These are phyloP conservation scores for Pontederia paniculata DNA, from an alignment of 176 grass and related monocot species.

Conservation along the genomic window DNA sequence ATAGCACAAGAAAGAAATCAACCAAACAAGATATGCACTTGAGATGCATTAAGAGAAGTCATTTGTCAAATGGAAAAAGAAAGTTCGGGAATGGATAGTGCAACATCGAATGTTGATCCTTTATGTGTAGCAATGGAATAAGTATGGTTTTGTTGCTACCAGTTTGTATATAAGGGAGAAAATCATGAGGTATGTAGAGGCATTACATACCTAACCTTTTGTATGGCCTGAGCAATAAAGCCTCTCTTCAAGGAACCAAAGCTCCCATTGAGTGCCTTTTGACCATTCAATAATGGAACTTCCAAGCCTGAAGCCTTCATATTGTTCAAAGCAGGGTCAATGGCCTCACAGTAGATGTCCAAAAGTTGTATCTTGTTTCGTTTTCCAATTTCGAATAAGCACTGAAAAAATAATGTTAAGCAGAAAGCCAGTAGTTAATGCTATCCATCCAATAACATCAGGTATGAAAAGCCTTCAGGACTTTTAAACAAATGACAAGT, in stretches of 20 bases:
- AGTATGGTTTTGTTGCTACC: too few relatives aligned
- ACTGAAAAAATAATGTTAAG: constrained; percentile 28
- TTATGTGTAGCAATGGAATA: too few relatives aligned
- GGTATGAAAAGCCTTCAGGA: too few relatives aligned
- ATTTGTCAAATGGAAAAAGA: too few relatives aligned
- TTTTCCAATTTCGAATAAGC: constrained; percentile 80
- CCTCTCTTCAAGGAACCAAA: constrained; percentile 20
- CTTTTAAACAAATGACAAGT: too few relatives aligned
- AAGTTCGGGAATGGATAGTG: too few relatives aligned
- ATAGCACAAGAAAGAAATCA: not conserved
- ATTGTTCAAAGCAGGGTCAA: constrained; percentile 31
- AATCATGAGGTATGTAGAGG: not conserved
- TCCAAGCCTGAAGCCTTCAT: constrained; percentile 23
- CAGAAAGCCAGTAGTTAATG: not conserved
- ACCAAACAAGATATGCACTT: constrained; percentile 5
- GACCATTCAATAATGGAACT: constrained; percentile 16
- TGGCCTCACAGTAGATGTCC: constrained; percentile 78
- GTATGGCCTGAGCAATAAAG: constrained; percentile 44
- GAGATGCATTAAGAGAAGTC: not conserved
- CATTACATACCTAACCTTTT: constrained; percentile 29
- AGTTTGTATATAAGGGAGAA: not conserved
- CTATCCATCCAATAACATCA: not conserved
- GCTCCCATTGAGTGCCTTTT: constrained; percentile 24
- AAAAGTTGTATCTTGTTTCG: constrained; percentile 57
- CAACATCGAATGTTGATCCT: too few relatives aligned